Base-by-base conservation (phyloP, 2,329 filamentous ascomycete genomes). In the Aspergillus tubingensis region DNA sequence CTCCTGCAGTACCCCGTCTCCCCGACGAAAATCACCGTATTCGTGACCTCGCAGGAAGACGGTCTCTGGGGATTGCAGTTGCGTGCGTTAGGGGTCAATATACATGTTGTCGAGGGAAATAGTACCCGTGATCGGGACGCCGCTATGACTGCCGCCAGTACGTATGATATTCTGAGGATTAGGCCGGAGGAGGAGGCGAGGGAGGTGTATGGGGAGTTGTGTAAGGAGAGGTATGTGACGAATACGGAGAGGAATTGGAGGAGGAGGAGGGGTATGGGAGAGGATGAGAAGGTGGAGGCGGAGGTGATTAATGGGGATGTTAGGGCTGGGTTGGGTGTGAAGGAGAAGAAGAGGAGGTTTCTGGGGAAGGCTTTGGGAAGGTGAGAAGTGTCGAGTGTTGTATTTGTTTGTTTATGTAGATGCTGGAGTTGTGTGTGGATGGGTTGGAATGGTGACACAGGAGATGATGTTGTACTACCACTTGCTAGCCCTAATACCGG, bases 211-310 rank as follows among this genome's bases (percentile, higher is more conserved):
- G 74, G 72, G 6, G 30, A 15, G 1, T 39, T 54, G 15, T 74
- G 67, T 59, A 64, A 68, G 38, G 61, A 62, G 3, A 68, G 71
- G 8, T 55, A 66, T 50, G 64, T 76, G 2, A 74, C 69, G n/a
- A 76, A 74, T 64, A 77, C 74, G 6, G 73, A 76, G 64, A 64
- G 70, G 60, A 76, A 75, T 64, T 73, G 73, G 69, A 63, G 70
- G 57, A 68, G 72, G 47, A 62, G 72, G 21, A 65, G 61, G 54
- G 68, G 67, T 4, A 63, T 71, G n/a, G 23, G 8, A 15, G 63
- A 68, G 54, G 57, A 59, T 36, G 54, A 38, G 19, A 11, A 52
- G 1, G 44, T 81, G 69, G 52, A 72, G 65, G 32, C 68, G 62
- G 15, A 78, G 44, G 64, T 77, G 38, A 60, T 68, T 15, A 65